Evolutionary conservation across 139 green algal genomes (phyloP).

Genomic region (Eudorina sp.): DNA sequence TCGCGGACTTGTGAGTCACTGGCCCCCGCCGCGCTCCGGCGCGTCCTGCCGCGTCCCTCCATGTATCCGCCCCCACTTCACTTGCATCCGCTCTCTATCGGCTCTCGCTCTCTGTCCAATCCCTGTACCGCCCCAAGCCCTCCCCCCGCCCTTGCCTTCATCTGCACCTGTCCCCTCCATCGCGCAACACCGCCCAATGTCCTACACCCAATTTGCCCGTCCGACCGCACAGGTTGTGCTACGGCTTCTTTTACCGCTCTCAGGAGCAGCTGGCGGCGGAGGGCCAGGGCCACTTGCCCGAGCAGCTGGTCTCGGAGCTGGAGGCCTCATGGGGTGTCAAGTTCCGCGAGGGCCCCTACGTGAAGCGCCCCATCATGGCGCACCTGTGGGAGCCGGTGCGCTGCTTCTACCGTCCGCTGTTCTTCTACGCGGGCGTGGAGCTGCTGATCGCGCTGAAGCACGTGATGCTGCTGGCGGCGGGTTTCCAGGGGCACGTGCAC

Average conservation of each 20-base stretch:
- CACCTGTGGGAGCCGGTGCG: slow-evolving; percentile 72
- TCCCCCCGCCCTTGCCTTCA: too few species aligned
- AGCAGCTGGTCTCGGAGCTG: slow-evolving; percentile 64
- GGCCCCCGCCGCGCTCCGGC: too few species aligned
- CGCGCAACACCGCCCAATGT: too few species aligned
- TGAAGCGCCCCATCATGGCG: slow-evolving; percentile 60
- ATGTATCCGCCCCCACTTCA: too few species aligned
- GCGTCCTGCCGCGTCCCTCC: too few species aligned
- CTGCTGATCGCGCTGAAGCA: slow-evolving; percentile 52
- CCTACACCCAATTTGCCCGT: too few species aligned
- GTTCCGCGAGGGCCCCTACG: slow-evolving; percentile 59
- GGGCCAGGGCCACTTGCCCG: slow-evolving; percentile 44
- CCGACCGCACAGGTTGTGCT: slow-evolving; percentile 7
- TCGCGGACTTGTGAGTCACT: slow-evolving; percentile 57
- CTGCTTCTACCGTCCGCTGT: slow-evolving; percentile 49
- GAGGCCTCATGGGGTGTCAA: slow-evolving; percentile 61
- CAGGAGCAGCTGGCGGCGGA: slow-evolving; percentile 53
- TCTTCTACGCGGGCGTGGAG: slow-evolving; percentile 59
- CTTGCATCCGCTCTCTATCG: too few species aligned
- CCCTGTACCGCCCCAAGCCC: too few species aligned
- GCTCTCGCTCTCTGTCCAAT: too few species aligned
- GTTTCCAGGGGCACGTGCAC: slow-evolving; percentile 28
- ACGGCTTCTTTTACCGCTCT: slow-evolving; percentile 36
- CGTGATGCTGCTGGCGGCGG: slow-evolving; percentile 45
- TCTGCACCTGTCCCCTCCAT: too few species aligned